phyloP scores from a whole-genome alignment of 2,329 filamentous ascomycete genomes.

The Cladorrhinum sp. region DNA sequence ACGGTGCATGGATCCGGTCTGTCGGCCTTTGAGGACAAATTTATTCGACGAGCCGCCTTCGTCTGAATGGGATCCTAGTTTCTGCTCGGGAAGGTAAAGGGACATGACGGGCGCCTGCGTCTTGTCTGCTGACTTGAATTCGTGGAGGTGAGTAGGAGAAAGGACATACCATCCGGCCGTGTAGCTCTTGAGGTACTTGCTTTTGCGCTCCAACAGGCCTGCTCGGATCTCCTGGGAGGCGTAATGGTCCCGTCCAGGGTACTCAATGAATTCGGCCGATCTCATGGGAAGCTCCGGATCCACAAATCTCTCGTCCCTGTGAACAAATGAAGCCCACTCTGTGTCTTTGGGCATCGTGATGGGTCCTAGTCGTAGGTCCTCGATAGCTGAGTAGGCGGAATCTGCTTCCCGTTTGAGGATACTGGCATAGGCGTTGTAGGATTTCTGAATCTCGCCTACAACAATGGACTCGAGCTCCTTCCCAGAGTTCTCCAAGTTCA shows the following conservation, averaged over 20 bases:
- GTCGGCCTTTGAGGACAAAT: conserved; percentile 94
- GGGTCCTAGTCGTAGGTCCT: conserved; percentile 78
- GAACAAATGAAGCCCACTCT: conserved; percentile 84
- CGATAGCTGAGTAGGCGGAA: conserved; percentile 71
- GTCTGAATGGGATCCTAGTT: conserved; percentile 85
- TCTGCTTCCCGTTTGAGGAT: conserved; percentile 91
- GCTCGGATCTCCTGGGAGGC: conserved; percentile 80
- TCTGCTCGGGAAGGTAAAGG: conserved; percentile 89
- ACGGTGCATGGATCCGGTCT: conserved; percentile 89
- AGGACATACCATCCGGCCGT: conserved; percentile 92
- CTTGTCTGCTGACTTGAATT: conserved; percentile 98
- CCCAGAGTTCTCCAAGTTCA: conserved; percentile 91
- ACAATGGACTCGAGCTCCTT: conserved; percentile 95
- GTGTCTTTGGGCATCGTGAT: conserved; percentile 91
- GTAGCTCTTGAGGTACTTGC: conserved; percentile 97
- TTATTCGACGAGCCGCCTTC: conserved; percentile 86
- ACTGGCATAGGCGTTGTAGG: conserved; percentile 88
- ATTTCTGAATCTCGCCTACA: conserved; percentile 95
- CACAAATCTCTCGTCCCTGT: conserved; percentile 78
- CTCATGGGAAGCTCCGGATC: conserved; percentile 79
- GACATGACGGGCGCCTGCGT: conserved; percentile 93
- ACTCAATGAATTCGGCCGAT: conserved; percentile 77
- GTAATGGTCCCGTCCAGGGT: conserved; percentile 84
- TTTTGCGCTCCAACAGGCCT: conserved; percentile 92
- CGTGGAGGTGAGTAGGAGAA: conserved; percentile 93